Evolutionary conservation across 148 eudicot species (phyloP).

Genomic region (Mesembryanthemum crystallinum): DNA sequence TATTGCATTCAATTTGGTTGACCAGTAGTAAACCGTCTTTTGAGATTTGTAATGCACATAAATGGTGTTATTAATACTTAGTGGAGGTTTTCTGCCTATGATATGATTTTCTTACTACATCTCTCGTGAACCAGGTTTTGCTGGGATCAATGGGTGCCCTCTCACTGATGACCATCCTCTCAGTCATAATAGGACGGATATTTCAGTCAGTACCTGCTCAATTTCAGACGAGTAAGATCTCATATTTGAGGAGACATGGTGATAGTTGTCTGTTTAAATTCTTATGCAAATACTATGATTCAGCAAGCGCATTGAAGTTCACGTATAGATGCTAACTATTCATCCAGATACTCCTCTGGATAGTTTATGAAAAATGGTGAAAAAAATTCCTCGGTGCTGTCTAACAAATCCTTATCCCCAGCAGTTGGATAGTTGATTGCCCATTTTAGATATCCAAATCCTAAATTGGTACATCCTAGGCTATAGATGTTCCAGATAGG

Average conservation of each 20-base stretch:
- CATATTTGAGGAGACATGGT: neutral
- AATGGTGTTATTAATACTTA: neutral
- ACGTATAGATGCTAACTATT: neutral
- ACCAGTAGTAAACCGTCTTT: neutral
- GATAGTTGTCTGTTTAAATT: neutral
- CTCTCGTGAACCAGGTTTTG: slow-evolving; percentile 60
- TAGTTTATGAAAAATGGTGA: neutral
- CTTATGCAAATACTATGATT: neutral
- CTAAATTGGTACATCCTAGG: neutral
- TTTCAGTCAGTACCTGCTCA: slow-evolving; percentile 98
- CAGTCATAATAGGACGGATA: slow-evolving; percentile 78
- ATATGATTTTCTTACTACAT: slow-evolving; percentile 8
- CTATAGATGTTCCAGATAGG: neutral
- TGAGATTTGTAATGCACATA: neutral
- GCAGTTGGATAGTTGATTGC: neutral
- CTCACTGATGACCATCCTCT: slow-evolving; percentile 74
- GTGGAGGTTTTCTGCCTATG: neutral
- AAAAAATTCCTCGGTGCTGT: neutral
- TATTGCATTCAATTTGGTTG: neutral
- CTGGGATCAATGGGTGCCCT: slow-evolving; percentile 97
- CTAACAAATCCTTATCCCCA: neutral
- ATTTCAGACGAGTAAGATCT: slow-evolving; percentile 91
- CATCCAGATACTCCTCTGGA: neutral
- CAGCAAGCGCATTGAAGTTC: neutral
- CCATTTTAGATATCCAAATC: neutral